Conservation (phyloP, 208 protist species). For the Trypanosoma lewisi region DNA sequence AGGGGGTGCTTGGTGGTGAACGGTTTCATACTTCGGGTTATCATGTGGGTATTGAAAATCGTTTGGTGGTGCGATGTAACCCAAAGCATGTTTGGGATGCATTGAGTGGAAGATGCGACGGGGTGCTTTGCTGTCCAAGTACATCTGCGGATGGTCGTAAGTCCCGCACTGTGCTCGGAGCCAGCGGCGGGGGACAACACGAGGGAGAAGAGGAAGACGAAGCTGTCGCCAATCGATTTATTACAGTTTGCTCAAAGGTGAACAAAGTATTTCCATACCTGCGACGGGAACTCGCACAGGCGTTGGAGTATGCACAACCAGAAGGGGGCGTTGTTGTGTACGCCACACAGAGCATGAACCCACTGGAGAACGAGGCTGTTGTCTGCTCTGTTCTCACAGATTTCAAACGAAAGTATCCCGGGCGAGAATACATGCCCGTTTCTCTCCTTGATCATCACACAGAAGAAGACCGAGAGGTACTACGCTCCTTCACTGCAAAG, state of each 20-base stretch:
- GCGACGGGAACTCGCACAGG: constrained; percentile 33
- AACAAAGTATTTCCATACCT: constrained; percentile 43
- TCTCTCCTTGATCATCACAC: constrained; percentile 6
- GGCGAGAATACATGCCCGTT: constrained; percentile 18
- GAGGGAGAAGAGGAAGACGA: constrained; percentile 22
- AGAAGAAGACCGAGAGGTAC: constrained; percentile 14
- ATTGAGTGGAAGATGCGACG: constrained; percentile 27
- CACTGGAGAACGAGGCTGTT: constrained; percentile 94
- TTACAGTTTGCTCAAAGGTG: constrained; percentile 39
- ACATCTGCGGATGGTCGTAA: constrained; percentile 67
- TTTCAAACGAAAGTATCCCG: constrained; percentile 14
- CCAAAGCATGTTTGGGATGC: background rate
- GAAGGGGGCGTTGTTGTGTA: constrained; percentile 84
- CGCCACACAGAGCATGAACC: constrained; percentile 92
- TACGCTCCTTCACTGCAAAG: constrained; percentile 15
- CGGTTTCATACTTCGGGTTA: constrained; percentile 1
- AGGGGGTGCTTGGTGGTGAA: background rate
- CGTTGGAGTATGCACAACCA: constrained; percentile 21
- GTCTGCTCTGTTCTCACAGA: constrained; percentile 69
- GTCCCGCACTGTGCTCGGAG: constrained; percentile 38
- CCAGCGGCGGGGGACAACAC: constrained; percentile 10
- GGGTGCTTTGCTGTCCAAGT: constrained; percentile 53
- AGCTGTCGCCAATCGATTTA: constrained; percentile 41
- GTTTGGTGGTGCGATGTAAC: constrained; percentile 1
- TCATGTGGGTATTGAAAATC: constrained; percentile 15